Conservation (phyloP, 495 filamentous ascomycete species). For the Trichoderma orchidacearum region DNA sequence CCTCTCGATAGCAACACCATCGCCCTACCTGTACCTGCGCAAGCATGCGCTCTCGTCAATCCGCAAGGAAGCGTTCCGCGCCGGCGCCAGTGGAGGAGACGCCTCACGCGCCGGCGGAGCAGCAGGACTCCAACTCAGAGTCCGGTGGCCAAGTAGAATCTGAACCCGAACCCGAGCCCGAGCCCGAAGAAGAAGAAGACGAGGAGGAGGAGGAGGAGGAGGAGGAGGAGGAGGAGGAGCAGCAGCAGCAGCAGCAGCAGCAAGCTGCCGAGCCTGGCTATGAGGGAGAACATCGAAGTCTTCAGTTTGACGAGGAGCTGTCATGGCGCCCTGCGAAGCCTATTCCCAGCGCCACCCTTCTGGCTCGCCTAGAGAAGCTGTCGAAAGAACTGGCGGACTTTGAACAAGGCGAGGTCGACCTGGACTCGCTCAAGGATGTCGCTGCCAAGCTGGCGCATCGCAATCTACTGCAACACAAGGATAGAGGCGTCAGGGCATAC, state of each 20-base stretch:
- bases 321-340: slow-evolving; percentile 87
- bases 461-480: slow-evolving; percentile 77
- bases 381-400: slow-evolving; percentile 71
- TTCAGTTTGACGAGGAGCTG: slow-evolving; percentile 74
- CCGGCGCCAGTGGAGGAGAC: neutral
- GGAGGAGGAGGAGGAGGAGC: slow-evolving; percentile 11
- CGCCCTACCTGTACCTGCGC: neutral
- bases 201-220: slow-evolving; percentile 18
- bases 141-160: neutral
- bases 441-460: slow-evolving; percentile 79
- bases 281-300: slow-evolving; percentile 11
- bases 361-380: slow-evolving; percentile 66
- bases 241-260: slow-evolving; percentile 18
- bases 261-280: slow-evolving; percentile 6
- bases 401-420: slow-evolving; percentile 77
- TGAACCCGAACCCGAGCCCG: slow-evolving; percentile 5
- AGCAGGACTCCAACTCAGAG: neutral
- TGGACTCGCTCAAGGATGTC: slow-evolving; percentile 65
- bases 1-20: neutral
- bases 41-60: neutral
- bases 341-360: slow-evolving; percentile 70
- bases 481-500: slow-evolving; percentile 82
- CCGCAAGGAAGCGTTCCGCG: neutral
- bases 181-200: slow-evolving; percentile 18
- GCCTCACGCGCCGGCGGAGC: neutral